phyloP scores from a whole-genome alignment of 768 basidiomycete genomes.

The Macrolepiota fuliginosa region DNA sequence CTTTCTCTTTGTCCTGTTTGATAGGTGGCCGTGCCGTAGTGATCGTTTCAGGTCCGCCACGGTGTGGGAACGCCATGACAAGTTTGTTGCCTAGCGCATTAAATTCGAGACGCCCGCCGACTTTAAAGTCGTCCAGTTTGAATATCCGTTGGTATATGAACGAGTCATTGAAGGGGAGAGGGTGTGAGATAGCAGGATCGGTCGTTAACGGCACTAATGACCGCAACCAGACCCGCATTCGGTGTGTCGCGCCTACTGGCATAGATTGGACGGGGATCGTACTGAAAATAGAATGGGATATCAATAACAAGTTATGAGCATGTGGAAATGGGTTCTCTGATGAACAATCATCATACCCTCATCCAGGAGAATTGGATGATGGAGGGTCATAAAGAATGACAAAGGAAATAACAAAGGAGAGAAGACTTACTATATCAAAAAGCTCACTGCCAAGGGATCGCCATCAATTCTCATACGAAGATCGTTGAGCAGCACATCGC shows the following conservation, averaged over 20 bases:
- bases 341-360: not conserved
- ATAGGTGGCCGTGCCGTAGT: constrained; percentile 20
- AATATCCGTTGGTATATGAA: constrained; percentile 65
- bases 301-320: not conserved
- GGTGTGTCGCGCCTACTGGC: constrained; percentile 57
- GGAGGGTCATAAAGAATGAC: not conserved
- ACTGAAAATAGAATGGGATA: constrained; percentile 27
- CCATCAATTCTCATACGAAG: constrained; percentile 50
- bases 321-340: not conserved
- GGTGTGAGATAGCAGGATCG: constrained; percentile 28
- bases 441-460: constrained; percentile 50
- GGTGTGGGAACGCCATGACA: constrained; percentile 43
- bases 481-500: constrained; percentile 51
- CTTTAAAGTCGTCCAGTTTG: constrained; percentile 60
- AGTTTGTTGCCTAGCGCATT: constrained; percentile 45
- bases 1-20: constrained; percentile 10
- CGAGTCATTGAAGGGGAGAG: constrained; percentile 42
- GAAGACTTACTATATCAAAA: constrained; percentile 57
- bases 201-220: constrained; percentile 35
- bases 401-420: not conserved
- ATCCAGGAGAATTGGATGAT: not conserved
- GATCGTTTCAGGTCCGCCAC: constrained; percentile 37
- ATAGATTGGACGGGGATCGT: constrained; percentile 52
- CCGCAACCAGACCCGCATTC: constrained; percentile 63
- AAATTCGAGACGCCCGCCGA: constrained; percentile 58